Evolutionary conservation across 2,329 filamentous ascomycete species (phyloP).

Genomic region (Fusarium praegraminearum): DNA sequence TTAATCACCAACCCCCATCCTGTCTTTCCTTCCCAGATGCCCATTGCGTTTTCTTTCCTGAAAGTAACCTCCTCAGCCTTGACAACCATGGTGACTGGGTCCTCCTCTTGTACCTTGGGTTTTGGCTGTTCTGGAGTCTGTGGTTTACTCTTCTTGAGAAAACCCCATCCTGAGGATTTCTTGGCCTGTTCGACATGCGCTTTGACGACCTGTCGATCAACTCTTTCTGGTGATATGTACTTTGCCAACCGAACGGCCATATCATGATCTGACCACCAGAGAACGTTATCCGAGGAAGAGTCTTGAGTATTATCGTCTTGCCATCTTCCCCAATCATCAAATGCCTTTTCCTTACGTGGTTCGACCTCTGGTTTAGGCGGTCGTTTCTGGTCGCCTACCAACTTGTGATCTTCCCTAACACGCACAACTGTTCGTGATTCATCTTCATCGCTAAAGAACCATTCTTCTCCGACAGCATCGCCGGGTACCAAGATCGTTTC

Average conservation of each 20-base stretch:
- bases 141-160: slow-evolving; percentile 48
- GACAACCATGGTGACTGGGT: slow-evolving; percentile 56
- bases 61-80: slow-evolving; percentile 63
- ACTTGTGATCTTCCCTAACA: slow-evolving; percentile 42
- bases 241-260: slow-evolving; percentile 60
- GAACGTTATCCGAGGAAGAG: slow-evolving; percentile 20
- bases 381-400: slow-evolving; percentile 20
- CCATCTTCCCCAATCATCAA: slow-evolving; percentile 62
- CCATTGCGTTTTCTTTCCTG: slow-evolving; percentile 63
- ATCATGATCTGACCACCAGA: slow-evolving; percentile 63
- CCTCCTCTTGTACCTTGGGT: slow-evolving; percentile 19
- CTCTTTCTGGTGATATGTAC: slow-evolving; percentile 55
- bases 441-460: slow-evolving; percentile 53
- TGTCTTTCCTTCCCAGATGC: slow-evolving; percentile 62
- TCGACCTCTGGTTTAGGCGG: not conserved
- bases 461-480: slow-evolving; percentile 53
- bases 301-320: slow-evolving; percentile 42
- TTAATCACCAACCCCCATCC: slow-evolving; percentile 64
- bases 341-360: slow-evolving; percentile 45
- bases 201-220: slow-evolving; percentile 50
- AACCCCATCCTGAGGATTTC: slow-evolving; percentile 51
- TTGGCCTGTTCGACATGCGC: slow-evolving; percentile 50
- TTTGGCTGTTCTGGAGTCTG: slow-evolving; percentile 17
- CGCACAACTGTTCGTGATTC: slow-evolving; percentile 51
- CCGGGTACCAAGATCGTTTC: slow-evolving; percentile 62